Evolutionary conservation across 306 rosid genomes (phyloP).

Genomic region (Medicago lupulina): DNA sequence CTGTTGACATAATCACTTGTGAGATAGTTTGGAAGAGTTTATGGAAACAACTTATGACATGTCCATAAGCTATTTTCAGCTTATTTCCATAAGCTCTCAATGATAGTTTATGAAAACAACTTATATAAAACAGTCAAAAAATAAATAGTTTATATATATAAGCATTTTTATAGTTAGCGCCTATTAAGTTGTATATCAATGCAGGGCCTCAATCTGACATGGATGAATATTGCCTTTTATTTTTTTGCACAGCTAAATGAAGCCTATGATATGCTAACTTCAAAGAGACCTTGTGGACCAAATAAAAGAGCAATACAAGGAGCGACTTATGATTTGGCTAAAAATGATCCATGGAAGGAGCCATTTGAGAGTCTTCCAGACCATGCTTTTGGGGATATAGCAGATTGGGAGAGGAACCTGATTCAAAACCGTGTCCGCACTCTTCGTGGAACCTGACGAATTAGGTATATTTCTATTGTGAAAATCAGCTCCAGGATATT

Average conservation of each 20-base stretch:
- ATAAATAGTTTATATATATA: no score
- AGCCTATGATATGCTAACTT: slow-evolving; percentile 77
- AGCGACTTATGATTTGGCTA: slow-evolving; percentile 84
- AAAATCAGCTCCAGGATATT: neutral
- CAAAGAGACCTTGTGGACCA: slow-evolving; percentile 94
- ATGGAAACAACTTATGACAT: no score
- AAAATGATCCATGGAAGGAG: slow-evolving; percentile 86
- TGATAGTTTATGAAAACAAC: no score
- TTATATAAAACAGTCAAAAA: no score
- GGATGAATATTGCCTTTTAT: slow-evolving; percentile 32
- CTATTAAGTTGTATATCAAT: no score
- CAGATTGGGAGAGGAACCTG: slow-evolving; percentile 91
- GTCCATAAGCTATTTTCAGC: no score
- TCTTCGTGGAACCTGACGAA: slow-evolving; percentile 73
- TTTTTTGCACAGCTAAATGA: slow-evolving; percentile 63
- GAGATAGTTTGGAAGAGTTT: no score
- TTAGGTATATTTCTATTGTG: slow-evolving; percentile 30
- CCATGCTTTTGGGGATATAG: slow-evolving; percentile 72
- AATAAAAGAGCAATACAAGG: slow-evolving; percentile 76
- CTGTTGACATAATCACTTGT: no score
- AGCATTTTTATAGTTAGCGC: no score
- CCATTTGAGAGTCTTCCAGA: slow-evolving; percentile 90
- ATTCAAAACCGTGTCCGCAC: slow-evolving; percentile 66
- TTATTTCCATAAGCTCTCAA: no score
- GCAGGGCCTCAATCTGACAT: neutral